phyloP scores from a whole-genome alignment of 345 rosid species.

The Carallia pectinifolia region DNA sequence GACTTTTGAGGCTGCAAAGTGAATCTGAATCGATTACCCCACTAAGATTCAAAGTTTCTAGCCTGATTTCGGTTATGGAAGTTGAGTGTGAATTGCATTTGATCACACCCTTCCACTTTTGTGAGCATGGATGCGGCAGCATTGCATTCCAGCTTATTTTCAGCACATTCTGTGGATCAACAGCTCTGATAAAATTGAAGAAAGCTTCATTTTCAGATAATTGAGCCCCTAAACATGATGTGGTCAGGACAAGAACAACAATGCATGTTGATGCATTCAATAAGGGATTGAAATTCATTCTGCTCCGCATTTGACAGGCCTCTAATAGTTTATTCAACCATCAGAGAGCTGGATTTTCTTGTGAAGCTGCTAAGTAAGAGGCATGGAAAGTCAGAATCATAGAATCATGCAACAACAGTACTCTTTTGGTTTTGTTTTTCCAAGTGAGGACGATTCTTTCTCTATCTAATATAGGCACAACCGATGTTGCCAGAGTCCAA shows the following conservation, averaged over 20 bases:
- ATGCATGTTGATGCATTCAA: conserved; percentile 10
- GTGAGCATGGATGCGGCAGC: conserved; percentile 25
- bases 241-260: conserved; percentile 18
- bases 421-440: conserved; percentile 3
- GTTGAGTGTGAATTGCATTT: conserved; percentile 27
- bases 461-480: conserved; percentile 1
- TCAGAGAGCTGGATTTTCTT: conserved; percentile 1
- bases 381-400: conserved; percentile 1
- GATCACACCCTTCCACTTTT: conserved; percentile 20
- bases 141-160: conserved; percentile 11
- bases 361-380: neutral
- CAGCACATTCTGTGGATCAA: conserved; percentile 37
- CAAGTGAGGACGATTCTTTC: conserved; percentile 26
- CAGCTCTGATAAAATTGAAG: conserved; percentile 27
- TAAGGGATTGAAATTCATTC: conserved; percentile 4
- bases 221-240: conserved; percentile 25
- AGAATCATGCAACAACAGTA: neutral
- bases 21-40: conserved; percentile 42
- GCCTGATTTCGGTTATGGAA: conserved; percentile 35
- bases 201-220: conserved; percentile 33
- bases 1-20: conserved; percentile 35
- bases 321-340: conserved; percentile 3
- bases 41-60: conserved; percentile 36
- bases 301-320: conserved; percentile 22
- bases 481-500: neutral